Conservation (phyloP, 257 asterid genomes). For the Eucommia ulmoides region DNA sequence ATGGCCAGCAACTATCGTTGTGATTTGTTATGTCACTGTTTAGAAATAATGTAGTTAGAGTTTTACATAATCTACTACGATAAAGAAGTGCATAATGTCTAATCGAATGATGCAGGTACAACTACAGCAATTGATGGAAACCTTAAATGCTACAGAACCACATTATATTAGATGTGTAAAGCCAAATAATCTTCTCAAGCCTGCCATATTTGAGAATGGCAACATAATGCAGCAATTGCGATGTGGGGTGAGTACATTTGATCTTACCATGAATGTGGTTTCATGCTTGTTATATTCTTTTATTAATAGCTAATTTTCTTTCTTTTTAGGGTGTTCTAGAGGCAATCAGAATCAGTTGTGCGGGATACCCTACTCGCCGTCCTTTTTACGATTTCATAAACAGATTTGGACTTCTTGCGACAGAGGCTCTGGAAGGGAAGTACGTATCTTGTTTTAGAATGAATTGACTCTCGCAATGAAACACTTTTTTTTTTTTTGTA, state of each 20-base stretch:
- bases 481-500: constrained; percentile 4
- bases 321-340: constrained; percentile 87
- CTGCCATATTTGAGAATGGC: constrained; percentile 83
- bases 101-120: constrained; percentile 77
- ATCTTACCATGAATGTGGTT: constrained; percentile 5
- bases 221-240: constrained; percentile 90
- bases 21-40: neutral
- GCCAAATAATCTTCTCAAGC: constrained; percentile 94
- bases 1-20: neutral
- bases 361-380: constrained; percentile 98
- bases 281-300: no score
- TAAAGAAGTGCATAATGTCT: no score
- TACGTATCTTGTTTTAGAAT: constrained; percentile 21
- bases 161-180: constrained; percentile 95
- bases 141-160: constrained; percentile 90
- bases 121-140: constrained; percentile 88
- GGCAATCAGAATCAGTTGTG: constrained; percentile 97
- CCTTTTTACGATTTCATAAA: constrained; percentile 83
- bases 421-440: constrained; percentile 79
- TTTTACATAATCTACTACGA: constrained; percentile 17
- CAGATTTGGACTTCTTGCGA: constrained; percentile 95
- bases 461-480: constrained; percentile 10
- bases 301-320: constrained; percentile 19
- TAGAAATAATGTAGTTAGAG: constrained; percentile 6
- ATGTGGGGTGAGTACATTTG: constrained; percentile 74